These are phyloP conservation scores for Colletotrichum sp. DNA, from an alignment of 2,329 filamentous ascomycete genomes.

Conservation along the genomic window DNA sequence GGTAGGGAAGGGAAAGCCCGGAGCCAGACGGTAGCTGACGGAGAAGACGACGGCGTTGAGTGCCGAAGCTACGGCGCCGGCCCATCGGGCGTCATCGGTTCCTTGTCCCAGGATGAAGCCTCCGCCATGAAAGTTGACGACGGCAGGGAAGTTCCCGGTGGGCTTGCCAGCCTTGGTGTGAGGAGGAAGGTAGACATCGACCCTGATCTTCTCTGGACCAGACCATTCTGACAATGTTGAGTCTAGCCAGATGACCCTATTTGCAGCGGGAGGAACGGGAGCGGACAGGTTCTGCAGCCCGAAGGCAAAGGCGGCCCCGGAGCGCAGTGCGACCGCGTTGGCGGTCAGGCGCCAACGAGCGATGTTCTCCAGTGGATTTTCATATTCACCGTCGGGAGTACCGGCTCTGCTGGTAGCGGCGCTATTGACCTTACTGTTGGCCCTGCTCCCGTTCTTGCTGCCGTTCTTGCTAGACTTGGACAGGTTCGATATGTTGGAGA, in stretches of 20 bases:
- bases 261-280: conserved; percentile 42
- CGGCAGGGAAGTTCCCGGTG: conserved; percentile 27
- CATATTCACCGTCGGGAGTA: conserved; percentile 36
- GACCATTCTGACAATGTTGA: conserved; percentile 42
- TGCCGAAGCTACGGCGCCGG: conserved; percentile 53
- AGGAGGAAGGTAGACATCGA: conserved; percentile 49
- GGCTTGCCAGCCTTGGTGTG: conserved; percentile 15
- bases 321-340: conserved; percentile 47
- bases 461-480: neutral
- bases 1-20: conserved; percentile 67
- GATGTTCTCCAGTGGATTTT: conserved; percentile 47
- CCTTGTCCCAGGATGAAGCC: conserved; percentile 69
- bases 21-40: conserved; percentile 72
- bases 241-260: conserved; percentile 45
- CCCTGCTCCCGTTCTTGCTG: conserved; percentile 1
- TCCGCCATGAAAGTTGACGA: conserved; percentile 70
- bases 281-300: conserved; percentile 43
- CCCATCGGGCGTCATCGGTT: conserved; percentile 68
- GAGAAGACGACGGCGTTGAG: conserved; percentile 65
- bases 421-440: conserved; percentile 11
- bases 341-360: conserved; percentile 49
- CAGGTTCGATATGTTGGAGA: conserved; percentile 5
- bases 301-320: conserved; percentile 48
- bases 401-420: conserved; percentile 27
- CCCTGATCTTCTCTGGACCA: conserved; percentile 44